Base-by-base conservation (phyloP, 192 early-diverging fungal genomes). In the Linnemannia elongata region DNA sequence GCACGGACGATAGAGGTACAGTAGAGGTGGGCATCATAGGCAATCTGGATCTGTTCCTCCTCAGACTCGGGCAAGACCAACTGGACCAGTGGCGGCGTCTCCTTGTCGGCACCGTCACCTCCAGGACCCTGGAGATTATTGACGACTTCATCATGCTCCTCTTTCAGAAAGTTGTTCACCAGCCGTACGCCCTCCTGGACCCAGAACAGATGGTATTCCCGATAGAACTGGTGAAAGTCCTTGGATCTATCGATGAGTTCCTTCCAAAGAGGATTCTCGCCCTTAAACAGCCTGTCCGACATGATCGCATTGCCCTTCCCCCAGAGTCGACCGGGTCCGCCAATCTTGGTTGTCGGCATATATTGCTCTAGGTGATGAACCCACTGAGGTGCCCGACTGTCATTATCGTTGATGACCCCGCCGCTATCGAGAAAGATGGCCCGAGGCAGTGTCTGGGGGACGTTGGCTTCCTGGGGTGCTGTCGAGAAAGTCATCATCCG, bases 391-490 rank as follows among this genome's bases (percentile, higher is more conserved):
- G 55, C 78, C 3, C 83, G 78, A 12, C 49, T 39, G 44, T 66
- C 54, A 44, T 80, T 85, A 36, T 79, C 77, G 38, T 85, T 85
- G 69, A 85, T 80, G 24, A 85, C 83, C 7, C 78, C 83, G 24
- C 83, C 83, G 33, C 83, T 85, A 33, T 85, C 83, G 35, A 85
- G 83, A 41, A 85, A 85, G 54, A 85, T 85, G 52, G 69, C 74
- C 45, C 42, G 74, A 42, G 83, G 83, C 18, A 80, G 24, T 17
- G 49, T 30, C 27, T 15, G 60, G 12, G 30, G 60, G 30, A 33
- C 13, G 60, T 1, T 57, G 54, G 35, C 27, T 75, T 52, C n/a
- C 33, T 27, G 52, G 27, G 75, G 41, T 42, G 9, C 35, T 13
- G 75, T 42, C 24, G 54, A 44, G 76, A 39, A 27, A 47, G 47